Evolutionary conservation across 257 asterid species (phyloP).

Genomic region (Scutellaria barbata): DNA sequence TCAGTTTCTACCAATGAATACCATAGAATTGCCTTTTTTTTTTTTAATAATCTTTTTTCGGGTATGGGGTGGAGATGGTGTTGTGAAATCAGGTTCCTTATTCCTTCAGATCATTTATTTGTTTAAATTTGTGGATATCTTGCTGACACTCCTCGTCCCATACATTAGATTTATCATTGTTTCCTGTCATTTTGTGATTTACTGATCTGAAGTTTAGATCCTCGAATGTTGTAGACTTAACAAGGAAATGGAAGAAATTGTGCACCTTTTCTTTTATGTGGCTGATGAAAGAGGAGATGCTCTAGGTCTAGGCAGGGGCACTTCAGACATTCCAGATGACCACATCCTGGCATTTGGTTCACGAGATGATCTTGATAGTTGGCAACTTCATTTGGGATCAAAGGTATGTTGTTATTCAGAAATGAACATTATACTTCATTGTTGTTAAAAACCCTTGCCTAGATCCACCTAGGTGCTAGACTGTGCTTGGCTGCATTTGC

Average conservation of each 20-base stretch:
- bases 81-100: neutral
- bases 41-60: neutral
- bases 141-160: constrained; percentile 21
- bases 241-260: constrained; percentile 55
- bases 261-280: constrained; percentile 90
- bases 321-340: constrained; percentile 49
- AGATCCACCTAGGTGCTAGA: no score
- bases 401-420: constrained; percentile 55
- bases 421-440: constrained; percentile 6
- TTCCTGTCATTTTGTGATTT: constrained; percentile 15
- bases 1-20: constrained; percentile 6
- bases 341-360: constrained; percentile 71
- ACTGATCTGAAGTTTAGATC: constrained; percentile 33
- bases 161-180: neutral
- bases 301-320: constrained; percentile 63
- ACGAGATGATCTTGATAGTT: constrained; percentile 72
- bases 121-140: constrained; percentile 28
- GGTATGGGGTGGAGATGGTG: neutral
- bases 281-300: constrained; percentile 87
- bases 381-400: constrained; percentile 86
- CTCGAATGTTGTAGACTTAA: constrained; percentile 46
- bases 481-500: no score
- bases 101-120: constrained; percentile 7
- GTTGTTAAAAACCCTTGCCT: no score
- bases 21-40: neutral